Base-by-base conservation (phyloP, 495 filamentous ascomycete genomes). In the Elasticomyces elasticus region DNA sequence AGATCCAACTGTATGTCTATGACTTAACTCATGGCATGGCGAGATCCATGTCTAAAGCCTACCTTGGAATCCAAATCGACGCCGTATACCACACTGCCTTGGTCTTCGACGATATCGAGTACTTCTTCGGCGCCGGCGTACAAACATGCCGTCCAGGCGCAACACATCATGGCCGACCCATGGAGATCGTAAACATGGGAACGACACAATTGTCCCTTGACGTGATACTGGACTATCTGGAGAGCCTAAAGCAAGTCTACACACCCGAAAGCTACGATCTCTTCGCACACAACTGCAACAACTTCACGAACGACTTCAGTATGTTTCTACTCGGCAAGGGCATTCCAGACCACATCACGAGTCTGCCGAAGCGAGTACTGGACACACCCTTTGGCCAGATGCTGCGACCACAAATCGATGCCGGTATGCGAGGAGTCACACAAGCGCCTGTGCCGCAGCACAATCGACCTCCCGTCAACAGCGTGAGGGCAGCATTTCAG, bases 21-120 rank as follows among this genome's bases (percentile, higher is more conserved):
- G 92, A 98, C 74, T 78, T 98, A 33, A 95, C 92, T 15, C 75
- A 82, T 10, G 63, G 61, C 49, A 54, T 63, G 58, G 61, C 57
- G 2, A 4, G 55, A 9, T 11, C 20, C 20, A 52, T 63, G 48
- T 52, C 49, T 19, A 46, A 35, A 31, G 59, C 64, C 38, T 62
- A 69, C 22, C 64, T 72, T 7, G 69, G 69, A 5, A 72, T 61
- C 0, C 67, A 69, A 20, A 69, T 71, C 27, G 62, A 95, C 69
- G 90, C 90, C 27, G 79, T 95, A 41, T 96, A 95, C 64, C 90
- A 95, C 62, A 95, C 90, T 0, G 83, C 89, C 0, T 79, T 98
- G 26, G 84, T 95, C 13, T 73, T 97, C 26, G 77, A 80, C 24
- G 83, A 83, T n/a, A 71, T 79, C 49, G 84, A 88, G 64, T 86